phyloP scores from a whole-genome alignment of 1,139 yeast species.

The Pichia sp. region DNA sequence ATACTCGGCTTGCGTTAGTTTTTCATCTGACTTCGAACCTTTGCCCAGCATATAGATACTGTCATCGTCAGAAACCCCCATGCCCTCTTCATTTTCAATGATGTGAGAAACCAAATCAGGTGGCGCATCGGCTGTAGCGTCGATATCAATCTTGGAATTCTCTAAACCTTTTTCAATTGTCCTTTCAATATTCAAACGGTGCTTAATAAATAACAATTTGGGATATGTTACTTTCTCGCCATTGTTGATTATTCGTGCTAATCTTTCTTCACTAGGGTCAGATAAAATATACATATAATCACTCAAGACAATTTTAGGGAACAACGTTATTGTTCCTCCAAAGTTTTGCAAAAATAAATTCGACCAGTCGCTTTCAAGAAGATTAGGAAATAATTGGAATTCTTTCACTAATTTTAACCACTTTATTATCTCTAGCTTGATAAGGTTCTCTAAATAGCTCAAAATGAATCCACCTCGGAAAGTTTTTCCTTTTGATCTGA shows the following conservation, averaged over 20 bases:
- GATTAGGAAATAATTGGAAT: conserved; percentile 63
- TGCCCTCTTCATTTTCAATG: conserved; percentile 9
- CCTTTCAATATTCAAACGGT: conserved; percentile 60
- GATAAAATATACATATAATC: conserved; percentile 65
- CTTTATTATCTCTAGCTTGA: conserved; percentile 68
- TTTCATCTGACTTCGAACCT: background rate
- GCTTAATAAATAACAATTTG: conserved; percentile 57
- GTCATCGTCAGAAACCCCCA: background rate
- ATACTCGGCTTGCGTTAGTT: background rate
- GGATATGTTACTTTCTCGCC: conserved; percentile 72
- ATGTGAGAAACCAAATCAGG: conserved; percentile 13
- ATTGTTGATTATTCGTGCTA: conserved; percentile 52
- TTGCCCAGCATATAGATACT: background rate
- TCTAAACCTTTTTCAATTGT: conserved; percentile 51
- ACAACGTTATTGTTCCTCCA: conserved; percentile 70
- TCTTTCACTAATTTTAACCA: conserved; percentile 69
- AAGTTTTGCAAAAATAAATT: conserved; percentile 71
- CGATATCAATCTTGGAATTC: conserved; percentile 15
- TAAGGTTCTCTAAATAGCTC: conserved; percentile 65
- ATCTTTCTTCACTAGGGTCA: conserved; percentile 60
- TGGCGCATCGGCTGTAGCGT: conserved; percentile 15
- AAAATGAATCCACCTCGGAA: conserved; percentile 77
- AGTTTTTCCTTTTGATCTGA: conserved; percentile 52
- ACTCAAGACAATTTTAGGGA: conserved; percentile 59
- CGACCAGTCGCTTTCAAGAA: conserved; percentile 78